Evolutionary conservation across 2,329 filamentous ascomycete genomes (phyloP).

Genomic region (Xylariaceae sp.): DNA sequence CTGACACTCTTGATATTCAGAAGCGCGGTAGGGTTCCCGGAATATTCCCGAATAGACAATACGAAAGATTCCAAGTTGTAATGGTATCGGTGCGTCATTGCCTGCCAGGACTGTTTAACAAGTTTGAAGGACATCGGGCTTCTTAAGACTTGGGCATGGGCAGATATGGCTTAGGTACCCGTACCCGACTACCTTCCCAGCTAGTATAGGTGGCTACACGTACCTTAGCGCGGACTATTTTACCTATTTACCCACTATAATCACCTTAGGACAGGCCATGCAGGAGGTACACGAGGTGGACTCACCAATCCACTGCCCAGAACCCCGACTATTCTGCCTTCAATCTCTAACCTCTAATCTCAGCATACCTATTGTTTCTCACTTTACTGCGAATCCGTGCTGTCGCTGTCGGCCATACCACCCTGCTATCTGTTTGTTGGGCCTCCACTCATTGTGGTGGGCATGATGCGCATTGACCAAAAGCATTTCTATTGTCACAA

Average conservation of each 20-base stretch:
- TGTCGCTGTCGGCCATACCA: background rate
- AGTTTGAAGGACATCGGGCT: no score
- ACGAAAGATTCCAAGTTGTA: no score
- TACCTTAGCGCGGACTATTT: background rate
- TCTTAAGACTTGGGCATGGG: no score
- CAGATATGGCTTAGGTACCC: no score
- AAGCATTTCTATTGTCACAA: constrained; percentile 4
- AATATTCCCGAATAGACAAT: no score
- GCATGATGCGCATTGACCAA: constrained; percentile 3
- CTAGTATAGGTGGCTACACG: background rate
- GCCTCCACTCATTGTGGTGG: constrained; percentile 14
- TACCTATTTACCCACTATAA: background rate
- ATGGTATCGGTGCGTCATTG: no score
- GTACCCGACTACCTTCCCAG: no score
- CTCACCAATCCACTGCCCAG: background rate
- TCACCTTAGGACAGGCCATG: background rate
- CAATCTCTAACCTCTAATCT: background rate
- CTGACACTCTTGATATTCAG: no score
- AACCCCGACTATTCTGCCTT: background rate
- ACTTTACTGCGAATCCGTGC: background rate
- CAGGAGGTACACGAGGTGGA: background rate
- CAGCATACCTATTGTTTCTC: constrained; percentile 3
- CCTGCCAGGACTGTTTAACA: no score
- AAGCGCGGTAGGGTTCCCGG: no score
- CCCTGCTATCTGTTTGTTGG: background rate